phyloP scores from a whole-genome alignment of 345 rosid species.

The Syzygium grande region DNA sequence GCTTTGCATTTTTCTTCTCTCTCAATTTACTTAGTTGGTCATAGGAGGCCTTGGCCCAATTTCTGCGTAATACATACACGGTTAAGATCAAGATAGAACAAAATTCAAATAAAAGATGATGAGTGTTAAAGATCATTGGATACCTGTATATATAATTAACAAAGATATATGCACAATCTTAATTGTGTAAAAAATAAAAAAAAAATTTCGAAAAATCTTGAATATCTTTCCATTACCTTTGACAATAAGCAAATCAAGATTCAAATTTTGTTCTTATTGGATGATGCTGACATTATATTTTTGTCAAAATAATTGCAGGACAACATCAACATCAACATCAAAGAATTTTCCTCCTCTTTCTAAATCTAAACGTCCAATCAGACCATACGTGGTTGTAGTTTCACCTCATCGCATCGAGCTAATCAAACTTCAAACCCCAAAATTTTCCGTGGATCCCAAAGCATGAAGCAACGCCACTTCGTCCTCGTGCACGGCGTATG shows the following conservation, averaged over 20 bases:
- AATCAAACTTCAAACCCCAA: neutral
- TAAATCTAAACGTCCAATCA: neutral
- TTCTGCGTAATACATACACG: neutral
- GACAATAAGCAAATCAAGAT: too few species aligned
- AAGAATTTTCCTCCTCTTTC: neutral
- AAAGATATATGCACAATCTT: too few species aligned
- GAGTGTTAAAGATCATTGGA: neutral
- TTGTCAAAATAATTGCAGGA: neutral
- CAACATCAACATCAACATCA: neutral
- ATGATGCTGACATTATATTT: neutral
- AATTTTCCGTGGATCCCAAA: neutral
- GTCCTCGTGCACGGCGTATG: slow-evolving; percentile 51
- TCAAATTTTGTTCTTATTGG: too few species aligned
- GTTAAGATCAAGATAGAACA: neutral
- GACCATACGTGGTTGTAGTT: neutral
- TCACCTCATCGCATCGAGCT: neutral
- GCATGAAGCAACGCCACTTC: slow-evolving; percentile 21
- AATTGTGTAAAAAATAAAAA: neutral
- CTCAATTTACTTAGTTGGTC: neutral
- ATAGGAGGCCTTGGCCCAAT: neutral
- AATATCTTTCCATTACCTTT: too few species aligned
- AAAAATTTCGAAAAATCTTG: too few species aligned
- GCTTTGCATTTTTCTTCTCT: neutral
- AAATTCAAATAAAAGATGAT: neutral
- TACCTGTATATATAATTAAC: too few species aligned